These are phyloP conservation scores for Hypomontagnella monticulosa DNA, from an alignment of 495 filamentous ascomycete genomes.

Conservation along the genomic window DNA sequence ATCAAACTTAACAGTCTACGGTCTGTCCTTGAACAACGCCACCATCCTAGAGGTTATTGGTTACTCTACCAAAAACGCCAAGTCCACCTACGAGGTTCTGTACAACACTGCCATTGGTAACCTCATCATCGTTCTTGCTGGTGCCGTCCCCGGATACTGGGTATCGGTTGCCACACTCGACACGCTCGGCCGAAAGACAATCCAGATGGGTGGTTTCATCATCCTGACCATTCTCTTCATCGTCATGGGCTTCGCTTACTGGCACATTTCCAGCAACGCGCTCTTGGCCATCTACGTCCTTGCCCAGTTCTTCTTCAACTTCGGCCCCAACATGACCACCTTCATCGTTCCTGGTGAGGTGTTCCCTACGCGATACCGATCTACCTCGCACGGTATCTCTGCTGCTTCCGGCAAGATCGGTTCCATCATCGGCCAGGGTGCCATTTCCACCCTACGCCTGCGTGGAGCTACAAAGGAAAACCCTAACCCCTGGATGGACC, in stretches of 20 bases:
- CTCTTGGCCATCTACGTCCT: slow-evolving; percentile 72
- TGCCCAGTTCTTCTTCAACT: slow-evolving; percentile 86
- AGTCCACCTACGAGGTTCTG: slow-evolving; percentile 69
- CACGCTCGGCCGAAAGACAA: slow-evolving; percentile 78
- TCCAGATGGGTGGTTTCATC: slow-evolving; percentile 79
- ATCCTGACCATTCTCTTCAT: slow-evolving; percentile 78
- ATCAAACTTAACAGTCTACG: slow-evolving; percentile 61
- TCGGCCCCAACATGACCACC: slow-evolving; percentile 86
- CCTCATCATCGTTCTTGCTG: slow-evolving; percentile 76
- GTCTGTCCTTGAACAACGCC: slow-evolving; percentile 78
- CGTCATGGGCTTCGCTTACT: slow-evolving; percentile 77
- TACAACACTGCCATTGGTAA: slow-evolving; percentile 79
- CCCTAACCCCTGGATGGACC: slow-evolving; percentile 74
- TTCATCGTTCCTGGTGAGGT: slow-evolving; percentile 93
- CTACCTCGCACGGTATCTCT: slow-evolving; percentile 85
- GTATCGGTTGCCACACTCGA: slow-evolving; percentile 75
- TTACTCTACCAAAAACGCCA: slow-evolving; percentile 64
- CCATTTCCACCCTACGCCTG: slow-evolving; percentile 62
- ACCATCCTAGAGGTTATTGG: slow-evolving; percentile 74
- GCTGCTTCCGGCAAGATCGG: slow-evolving; percentile 87
- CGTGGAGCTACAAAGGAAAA: slow-evolving; percentile 53
- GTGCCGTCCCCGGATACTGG: slow-evolving; percentile 83
- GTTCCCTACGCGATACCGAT: slow-evolving; percentile 88
- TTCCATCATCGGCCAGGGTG: slow-evolving; percentile 70
- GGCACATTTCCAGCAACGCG: slow-evolving; percentile 63